A percentile compares a stretch with the other conserved stretches of the same genome.
phyloP scores from a whole-genome alignment of 2,329 filamentous ascomycete genomes.

The Hortaea werneckii region DNA sequence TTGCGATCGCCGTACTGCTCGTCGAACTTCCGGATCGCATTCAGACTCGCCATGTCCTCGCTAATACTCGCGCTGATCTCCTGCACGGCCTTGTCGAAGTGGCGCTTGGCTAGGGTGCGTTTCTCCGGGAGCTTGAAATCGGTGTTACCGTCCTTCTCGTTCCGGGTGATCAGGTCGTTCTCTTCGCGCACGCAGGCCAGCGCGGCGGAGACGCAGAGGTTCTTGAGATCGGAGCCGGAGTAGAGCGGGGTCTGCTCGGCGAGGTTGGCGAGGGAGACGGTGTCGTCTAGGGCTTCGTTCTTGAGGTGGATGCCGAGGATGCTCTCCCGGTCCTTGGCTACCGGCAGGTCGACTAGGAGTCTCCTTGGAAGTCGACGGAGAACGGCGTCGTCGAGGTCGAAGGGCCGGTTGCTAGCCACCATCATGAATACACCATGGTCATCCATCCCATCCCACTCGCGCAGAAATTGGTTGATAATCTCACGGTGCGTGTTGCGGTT shows the following conservation, averaged over 20 bases:
- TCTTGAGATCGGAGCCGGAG: conserved; percentile 76
- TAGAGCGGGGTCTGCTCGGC: conserved; percentile 64
- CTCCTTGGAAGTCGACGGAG: conserved; percentile 64
- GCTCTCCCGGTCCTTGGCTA: conserved; percentile 53
- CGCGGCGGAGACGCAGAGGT: conserved; percentile 68
- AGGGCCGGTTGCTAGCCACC: conserved; percentile 92
- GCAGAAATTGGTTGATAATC: conserved; percentile 90
- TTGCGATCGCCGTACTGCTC: conserved; percentile 83
- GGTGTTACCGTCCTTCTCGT: conserved; percentile 12
- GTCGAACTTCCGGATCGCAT: conserved; percentile 87
- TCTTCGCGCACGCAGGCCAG: conserved; percentile 72
- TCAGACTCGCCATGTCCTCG: conserved; percentile 82
- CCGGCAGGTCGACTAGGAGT: conserved; percentile 63
- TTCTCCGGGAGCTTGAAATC: conserved; percentile 56
- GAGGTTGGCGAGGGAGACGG: conserved; percentile 52
- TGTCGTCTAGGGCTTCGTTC: conserved; percentile 52
- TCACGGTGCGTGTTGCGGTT: conserved; percentile 68
- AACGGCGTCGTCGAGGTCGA: conserved; percentile 84
- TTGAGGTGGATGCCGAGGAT: conserved; percentile 64
- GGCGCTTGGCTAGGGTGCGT: conserved; percentile 53
- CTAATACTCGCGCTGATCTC: conserved; percentile 89
- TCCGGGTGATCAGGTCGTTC: conserved; percentile 32
- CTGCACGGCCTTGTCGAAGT: conserved; percentile 76
- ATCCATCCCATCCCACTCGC: conserved; percentile 93
- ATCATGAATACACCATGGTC: conserved; percentile 80